phyloP scores from a whole-genome alignment of 257 asterid genomes.

The Verbena officinalis region DNA sequence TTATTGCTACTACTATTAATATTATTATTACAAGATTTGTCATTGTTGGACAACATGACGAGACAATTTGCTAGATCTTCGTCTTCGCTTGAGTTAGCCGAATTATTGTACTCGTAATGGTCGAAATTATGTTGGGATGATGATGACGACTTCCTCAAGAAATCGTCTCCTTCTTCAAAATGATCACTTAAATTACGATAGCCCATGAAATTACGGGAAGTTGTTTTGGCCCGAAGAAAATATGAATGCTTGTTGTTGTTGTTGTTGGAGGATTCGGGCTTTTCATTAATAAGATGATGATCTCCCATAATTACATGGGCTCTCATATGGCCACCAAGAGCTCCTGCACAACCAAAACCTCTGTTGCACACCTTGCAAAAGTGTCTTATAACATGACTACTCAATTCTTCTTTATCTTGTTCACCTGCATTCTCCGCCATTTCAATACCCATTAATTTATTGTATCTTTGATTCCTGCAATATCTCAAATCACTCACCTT shows the following conservation, averaged over 20 bases:
- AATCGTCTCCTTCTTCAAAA: slow-evolving; percentile 17
- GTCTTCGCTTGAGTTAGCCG: slow-evolving; percentile 56
- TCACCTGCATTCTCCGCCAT: slow-evolving; percentile 32
- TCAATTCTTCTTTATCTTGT: slow-evolving; percentile 25
- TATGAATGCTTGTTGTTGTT: slow-evolving; percentile 54
- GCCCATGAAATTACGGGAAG: slow-evolving; percentile 36
- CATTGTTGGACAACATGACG: slow-evolving; percentile 58
- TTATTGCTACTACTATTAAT: too few species aligned
- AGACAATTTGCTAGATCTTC: slow-evolving; percentile 80
- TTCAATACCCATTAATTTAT: slow-evolving; percentile 23
- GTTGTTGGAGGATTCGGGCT: slow-evolving; percentile 16
- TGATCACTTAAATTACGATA: slow-evolving; percentile 27
- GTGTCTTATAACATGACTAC: slow-evolving; percentile 28
- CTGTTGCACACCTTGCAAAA: slow-evolving; percentile 48
- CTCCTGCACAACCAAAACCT: slow-evolving; percentile 54
- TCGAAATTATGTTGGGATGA: not conserved
- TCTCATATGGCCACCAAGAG: slow-evolving; percentile 69
- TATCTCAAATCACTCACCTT: not conserved
- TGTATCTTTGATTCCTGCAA: not conserved
- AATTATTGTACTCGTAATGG: not conserved
- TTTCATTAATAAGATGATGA: too few species aligned
- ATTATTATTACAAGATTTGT: slow-evolving; percentile 27
- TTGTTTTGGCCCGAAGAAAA: slow-evolving; percentile 54
- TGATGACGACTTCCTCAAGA: slow-evolving; percentile 15
- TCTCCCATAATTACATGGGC: slow-evolving; percentile 49